Base-by-base conservation (phyloP, 2,329 filamentous ascomycete genomes). In the Colletotrichum sp. region DNA sequence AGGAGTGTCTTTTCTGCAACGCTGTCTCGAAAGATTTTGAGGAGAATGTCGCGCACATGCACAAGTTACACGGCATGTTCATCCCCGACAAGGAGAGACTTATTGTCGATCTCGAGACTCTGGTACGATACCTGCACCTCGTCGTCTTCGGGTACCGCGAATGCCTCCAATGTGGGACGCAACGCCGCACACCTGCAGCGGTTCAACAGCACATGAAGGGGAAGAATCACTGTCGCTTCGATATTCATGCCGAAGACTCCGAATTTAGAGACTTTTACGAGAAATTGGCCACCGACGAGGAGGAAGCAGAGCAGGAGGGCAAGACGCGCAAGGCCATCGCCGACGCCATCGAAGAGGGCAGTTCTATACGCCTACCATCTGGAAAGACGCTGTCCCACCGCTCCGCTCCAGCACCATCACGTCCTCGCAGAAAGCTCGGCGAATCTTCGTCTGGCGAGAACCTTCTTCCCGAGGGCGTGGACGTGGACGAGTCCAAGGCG, bases 131-230 rank as follows among this genome's bases (percentile, higher is more conserved):
- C 70, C 81, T 91, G 0, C 84, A 87, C 68, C 83, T 89, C 10
- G 80, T 91, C 24, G 86, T 91, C 16, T 86, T 83, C 24, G 84
- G 80, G 1, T 90, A 89, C 70, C 82, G 83, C 21, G 88, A 90
- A 79, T 92, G 90, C 74, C 82, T 91, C 48, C 85, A 83, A 24
- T 91, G 90, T 77, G 87, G 87, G 1, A 87, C 83, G 16, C 80
- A 85, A 48, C 84, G 87, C 36, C 79, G 80, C 0, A 88, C 86
- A 0, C 81, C 83, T 0, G 82, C 88, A 66, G 90, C 85, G 0
- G 86, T 87, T 0, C 88, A 89, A 76, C 87, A 89, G 43, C 90
- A 90, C 70, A 90, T 90, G 89, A 78, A 81, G 0, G 84, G 81
- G 4, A 90, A 88, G 64, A 86, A 87, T 0, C 88, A 90, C 72